Conservation (phyloP, 257 asterid genomes). For the Jaltomata sinuosa region DNA sequence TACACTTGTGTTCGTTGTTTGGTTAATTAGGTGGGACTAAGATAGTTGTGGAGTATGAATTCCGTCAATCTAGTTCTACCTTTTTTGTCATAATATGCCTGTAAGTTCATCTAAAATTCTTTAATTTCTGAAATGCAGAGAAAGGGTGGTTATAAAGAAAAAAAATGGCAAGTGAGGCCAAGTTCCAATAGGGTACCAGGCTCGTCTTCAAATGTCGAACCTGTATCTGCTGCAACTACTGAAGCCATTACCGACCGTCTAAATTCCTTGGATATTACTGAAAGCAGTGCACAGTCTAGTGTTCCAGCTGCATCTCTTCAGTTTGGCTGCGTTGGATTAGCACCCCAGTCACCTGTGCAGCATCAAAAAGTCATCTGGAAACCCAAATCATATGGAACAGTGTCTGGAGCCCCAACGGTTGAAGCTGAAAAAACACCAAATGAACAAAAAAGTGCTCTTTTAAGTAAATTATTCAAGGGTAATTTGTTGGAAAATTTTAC, state of each 20-base stretch:
- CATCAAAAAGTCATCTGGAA: constrained; percentile 48
- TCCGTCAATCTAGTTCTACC: background rate
- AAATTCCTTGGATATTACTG: constrained; percentile 34
- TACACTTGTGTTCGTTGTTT: background rate
- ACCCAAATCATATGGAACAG: constrained; percentile 63
- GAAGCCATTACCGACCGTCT: constrained; percentile 37
- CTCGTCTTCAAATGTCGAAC: constrained; percentile 23
- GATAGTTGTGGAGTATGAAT: background rate
- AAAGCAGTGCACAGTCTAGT: constrained; percentile 31
- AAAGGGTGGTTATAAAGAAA: constrained; percentile 32
- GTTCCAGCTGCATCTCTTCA: constrained; percentile 24
- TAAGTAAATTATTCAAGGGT: constrained; percentile 45
- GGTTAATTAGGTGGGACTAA: background rate
- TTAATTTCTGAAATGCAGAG: constrained; percentile 33
- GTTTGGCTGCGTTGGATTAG: constrained; percentile 31
- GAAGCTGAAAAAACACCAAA: constrained; percentile 27
- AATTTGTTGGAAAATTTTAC: constrained; percentile 53
- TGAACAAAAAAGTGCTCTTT: constrained; percentile 28
- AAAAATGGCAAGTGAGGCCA: constrained; percentile 45
- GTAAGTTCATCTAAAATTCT: background rate
- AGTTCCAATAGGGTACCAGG: constrained; percentile 13
- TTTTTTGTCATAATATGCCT: background rate
- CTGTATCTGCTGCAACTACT: constrained; percentile 22
- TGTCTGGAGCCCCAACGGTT: constrained; percentile 23
- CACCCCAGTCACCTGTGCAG: constrained; percentile 23